These are phyloP conservation scores for Saturnispora sanitii DNA, from an alignment of 805 yeast genomes.

Conservation along the genomic window DNA sequence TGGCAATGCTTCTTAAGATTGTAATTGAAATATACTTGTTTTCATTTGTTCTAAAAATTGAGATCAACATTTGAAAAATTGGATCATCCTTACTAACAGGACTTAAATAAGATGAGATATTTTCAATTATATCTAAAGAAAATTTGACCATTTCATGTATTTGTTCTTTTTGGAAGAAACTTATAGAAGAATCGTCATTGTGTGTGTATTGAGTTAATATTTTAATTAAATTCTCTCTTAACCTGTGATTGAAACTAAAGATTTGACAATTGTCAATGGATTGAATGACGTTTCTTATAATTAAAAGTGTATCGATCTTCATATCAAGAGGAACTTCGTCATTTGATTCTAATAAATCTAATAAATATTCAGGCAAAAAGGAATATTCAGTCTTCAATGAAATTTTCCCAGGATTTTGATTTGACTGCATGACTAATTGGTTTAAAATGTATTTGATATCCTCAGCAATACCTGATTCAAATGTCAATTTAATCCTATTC, in stretches of 20 bases:
- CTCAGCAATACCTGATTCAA: constrained; percentile 49
- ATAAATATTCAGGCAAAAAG: constrained; percentile 30
- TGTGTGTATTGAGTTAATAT: constrained; percentile 32
- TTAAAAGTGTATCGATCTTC: constrained; percentile 43
- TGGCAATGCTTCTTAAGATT: constrained; percentile 64
- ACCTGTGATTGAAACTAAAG: constrained; percentile 42
- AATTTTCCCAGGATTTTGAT: constrained; percentile 30
- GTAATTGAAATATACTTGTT: constrained; percentile 68
- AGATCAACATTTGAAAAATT: constrained; percentile 47
- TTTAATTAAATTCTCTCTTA: constrained; percentile 33
- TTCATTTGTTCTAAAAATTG: constrained; percentile 38
- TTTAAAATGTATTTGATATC: constrained; percentile 69
- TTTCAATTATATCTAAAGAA: constrained; percentile 72
- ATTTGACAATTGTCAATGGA: constrained; percentile 76
- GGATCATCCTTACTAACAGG: constrained; percentile 66
- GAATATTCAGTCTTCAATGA: constrained; percentile 32
- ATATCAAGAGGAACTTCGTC: constrained; percentile 20
- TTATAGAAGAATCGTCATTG: constrained; percentile 8
- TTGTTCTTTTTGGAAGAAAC: constrained; percentile 19
- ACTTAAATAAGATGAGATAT: constrained; percentile 70
- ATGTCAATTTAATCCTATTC: constrained; percentile 60
- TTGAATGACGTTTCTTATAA: constrained; percentile 73
- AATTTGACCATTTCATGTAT: constrained; percentile 55
- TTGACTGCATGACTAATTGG: constrained; percentile 38
- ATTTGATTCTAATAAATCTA: constrained; percentile 16